phyloP scores from a whole-genome alignment of 257 asterid species.

The Osmanthus fragrans region DNA sequence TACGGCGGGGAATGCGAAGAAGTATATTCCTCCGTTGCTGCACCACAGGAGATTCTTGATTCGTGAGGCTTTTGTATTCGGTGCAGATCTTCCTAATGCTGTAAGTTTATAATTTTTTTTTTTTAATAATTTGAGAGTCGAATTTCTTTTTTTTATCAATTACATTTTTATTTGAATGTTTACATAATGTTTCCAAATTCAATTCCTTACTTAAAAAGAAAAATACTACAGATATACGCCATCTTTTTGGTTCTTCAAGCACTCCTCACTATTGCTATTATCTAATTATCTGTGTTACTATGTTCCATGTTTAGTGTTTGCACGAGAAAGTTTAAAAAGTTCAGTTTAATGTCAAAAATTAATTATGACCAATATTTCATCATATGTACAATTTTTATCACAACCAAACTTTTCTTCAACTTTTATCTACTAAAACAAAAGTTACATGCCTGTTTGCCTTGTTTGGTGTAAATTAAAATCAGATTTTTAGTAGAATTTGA shows the following conservation, averaged over 20 bases:
- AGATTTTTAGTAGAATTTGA: too few species aligned
- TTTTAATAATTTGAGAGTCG: too few species aligned
- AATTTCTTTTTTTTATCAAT: too few species aligned
- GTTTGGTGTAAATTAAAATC: too few species aligned
- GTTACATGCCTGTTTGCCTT: too few species aligned
- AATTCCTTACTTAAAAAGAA: too few species aligned
- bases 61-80: neutral
- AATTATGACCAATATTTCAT: too few species aligned
- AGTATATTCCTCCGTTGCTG: neutral
- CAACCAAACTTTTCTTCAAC: too few species aligned
- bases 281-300: neutral
- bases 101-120: too few species aligned
- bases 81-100: neutral
- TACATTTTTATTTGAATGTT: neutral
- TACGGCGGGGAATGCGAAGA: slow-evolving; percentile 30
- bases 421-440: too few species aligned
- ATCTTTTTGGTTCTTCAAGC: neutral
- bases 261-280: neutral
- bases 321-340: too few species aligned
- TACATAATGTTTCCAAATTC: neutral
- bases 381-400: too few species aligned
- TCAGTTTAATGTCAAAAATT: neutral
- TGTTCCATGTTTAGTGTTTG: neutral
- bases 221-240: neutral
- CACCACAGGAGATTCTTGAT: neutral